phyloP scores from a whole-genome alignment of 2,329 filamentous ascomycete genomes.

The Trichoderma sp. region DNA sequence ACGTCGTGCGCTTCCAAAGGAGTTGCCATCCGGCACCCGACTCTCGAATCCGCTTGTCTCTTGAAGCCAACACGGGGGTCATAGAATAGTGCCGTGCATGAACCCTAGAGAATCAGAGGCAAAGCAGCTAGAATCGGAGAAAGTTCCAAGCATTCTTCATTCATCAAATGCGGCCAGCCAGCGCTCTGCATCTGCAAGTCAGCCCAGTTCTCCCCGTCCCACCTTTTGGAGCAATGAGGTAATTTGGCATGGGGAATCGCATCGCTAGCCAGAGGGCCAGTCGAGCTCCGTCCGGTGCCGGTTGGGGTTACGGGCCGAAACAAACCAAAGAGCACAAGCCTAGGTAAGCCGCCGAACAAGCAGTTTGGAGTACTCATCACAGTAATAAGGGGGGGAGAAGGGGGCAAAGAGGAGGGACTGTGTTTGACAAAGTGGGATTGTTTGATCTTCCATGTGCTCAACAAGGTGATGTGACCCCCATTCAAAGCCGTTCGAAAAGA shows the following conservation, averaged over 20 bases:
- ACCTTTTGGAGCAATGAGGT: constrained; percentile 2
- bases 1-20: constrained; percentile 6
- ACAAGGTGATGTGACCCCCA: no score
- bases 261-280: neutral
- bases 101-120: neutral
- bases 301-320: constrained; percentile 19
- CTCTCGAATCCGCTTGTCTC: neutral
- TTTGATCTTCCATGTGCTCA: no score
- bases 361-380: neutral
- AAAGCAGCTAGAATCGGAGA: neutral
- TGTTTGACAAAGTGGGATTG: neutral
- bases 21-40: constrained; percentile 13
- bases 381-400: neutral
- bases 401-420: neutral
- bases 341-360: neutral
- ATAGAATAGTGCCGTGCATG: neutral
- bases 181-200: neutral
- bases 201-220: neutral
- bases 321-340: neutral
- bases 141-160: neutral
- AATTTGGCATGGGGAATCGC: neutral
- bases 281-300: constrained; percentile 9
- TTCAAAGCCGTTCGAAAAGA: no score
- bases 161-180: neutral
- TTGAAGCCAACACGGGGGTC: neutral